These are phyloP conservation scores for Fusarium graminum DNA, from an alignment of 2,329 filamentous ascomycete genomes.

Conservation along the genomic window DNA sequence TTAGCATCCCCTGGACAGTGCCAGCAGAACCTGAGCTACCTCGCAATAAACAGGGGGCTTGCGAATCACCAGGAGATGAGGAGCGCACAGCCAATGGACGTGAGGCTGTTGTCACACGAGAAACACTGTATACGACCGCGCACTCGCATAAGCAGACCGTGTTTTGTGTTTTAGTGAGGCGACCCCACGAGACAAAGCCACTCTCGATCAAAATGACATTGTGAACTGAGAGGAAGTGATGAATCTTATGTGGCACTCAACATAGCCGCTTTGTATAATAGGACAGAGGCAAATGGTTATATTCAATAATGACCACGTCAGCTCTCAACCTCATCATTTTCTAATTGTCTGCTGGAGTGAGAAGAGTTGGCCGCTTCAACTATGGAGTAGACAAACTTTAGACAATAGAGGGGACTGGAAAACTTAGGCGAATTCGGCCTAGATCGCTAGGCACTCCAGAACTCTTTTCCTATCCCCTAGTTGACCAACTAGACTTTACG, in stretches of 20 bases:
- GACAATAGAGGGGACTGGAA: no score
- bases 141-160: not conserved
- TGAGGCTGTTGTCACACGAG: not conserved
- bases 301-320: no score
- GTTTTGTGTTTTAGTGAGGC: not conserved
- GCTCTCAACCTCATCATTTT: no score
- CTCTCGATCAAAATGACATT: not conserved
- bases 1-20: constrained; percentile 39
- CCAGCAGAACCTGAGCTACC: not conserved
- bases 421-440: no score
- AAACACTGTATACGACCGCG: not conserved
- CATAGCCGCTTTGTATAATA: no score
- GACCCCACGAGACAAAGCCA: not conserved
- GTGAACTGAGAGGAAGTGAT: not conserved
- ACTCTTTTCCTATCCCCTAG: no score
- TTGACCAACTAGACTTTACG: not conserved
- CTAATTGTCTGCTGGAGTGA: no score
- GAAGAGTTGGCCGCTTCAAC: no score
- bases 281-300: no score
- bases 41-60: not conserved
- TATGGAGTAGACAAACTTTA: no score
- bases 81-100: not conserved
- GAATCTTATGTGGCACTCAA: no score
- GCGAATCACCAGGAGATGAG: not conserved
- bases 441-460: no score